Base-by-base conservation (phyloP, 2,329 filamentous ascomycete species). In the Pseudonectria buxi region DNA sequence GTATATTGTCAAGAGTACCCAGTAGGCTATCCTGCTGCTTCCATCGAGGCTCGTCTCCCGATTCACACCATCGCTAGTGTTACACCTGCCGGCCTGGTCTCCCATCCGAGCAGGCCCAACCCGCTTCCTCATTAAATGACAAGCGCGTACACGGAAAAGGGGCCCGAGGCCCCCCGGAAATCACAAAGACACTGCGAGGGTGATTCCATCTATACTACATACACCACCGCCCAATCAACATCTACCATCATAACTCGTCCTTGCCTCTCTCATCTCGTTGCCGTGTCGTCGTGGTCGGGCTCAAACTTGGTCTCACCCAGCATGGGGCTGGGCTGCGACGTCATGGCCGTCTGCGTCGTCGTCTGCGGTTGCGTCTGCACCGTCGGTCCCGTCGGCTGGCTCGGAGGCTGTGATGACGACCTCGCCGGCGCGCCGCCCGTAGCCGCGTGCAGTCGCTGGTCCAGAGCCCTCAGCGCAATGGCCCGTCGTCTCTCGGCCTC, bases 401-500 rank as follows among this genome's bases (percentile, higher is more conserved):
- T 55, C 7, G 65, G 57, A 4, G 59, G 46, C 14, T 58, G 44
- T 45, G 62, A 46, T 42, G 65, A 26, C 34, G 39, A 37, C 25
- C 41, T 47, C 28, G 39, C 24, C 14, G 32, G 36, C 30, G 72
- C 64, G 40, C 62, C 72, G 24, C 69, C 70, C 12, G 84, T 82
- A 4, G 88, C 87, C n/a, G 86, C 84, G 59, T 92, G 85, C 34
- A 98, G 68, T 45, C 92, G 75, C 64, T 96, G 88, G 60, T 98
- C 92, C 36, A 98, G 67, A 4, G 89, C 90, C 57, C 90, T 90
- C 37, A 98, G 71, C 1, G 92, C 92, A 46, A 98, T 66, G 1
- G 89, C 89, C 47, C 92, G 76, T 57, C 92, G 77, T 47, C 92
- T 71, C 67, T 96, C 92, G 1, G 90, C 90, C 62, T 96, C 92